phyloP scores from a whole-genome alignment of 768 basidiomycete species.

The Pleurotus giganteus region DNA sequence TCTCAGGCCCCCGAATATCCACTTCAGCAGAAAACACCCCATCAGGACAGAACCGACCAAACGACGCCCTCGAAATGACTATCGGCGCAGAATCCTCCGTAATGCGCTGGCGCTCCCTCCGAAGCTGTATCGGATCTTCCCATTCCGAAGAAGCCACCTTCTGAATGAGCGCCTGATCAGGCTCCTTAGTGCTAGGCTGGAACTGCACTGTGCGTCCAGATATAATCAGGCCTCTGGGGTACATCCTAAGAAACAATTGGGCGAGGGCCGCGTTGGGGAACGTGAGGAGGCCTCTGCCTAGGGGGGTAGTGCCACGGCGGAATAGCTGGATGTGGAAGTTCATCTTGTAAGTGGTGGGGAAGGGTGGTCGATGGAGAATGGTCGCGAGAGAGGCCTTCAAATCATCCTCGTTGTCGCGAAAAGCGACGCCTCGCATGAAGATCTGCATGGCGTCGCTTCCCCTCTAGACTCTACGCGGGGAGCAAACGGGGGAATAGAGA shows the following conservation, averaged over 20 bases:
- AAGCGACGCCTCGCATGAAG: neutral
- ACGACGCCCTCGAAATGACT: neutral
- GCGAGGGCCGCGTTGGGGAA: neutral
- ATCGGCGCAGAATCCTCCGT: neutral
- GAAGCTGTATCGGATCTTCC: constrained; percentile 6
- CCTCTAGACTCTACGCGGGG: too few relatives aligned
- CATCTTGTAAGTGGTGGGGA: neutral
- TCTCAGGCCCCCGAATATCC: constrained; percentile 5
- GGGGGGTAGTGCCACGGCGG: neutral
- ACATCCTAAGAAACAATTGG: neutral
- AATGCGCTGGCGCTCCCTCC: neutral
- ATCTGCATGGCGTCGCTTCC: neutral
- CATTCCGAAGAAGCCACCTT: neutral
- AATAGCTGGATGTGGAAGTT: constrained; percentile 4
- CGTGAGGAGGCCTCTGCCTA: constrained; percentile 1
- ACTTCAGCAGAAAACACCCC: constrained; percentile 32
- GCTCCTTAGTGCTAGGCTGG: neutral
- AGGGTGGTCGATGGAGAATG: constrained; percentile 6
- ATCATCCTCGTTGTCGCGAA: constrained; percentile 5
- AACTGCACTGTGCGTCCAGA: neutral
- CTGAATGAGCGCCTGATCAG: constrained; percentile 1
- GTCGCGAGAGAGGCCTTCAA: constrained; percentile 1
- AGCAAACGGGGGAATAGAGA: too few relatives aligned
- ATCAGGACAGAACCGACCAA: constrained; percentile 32
- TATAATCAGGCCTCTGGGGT: neutral